These are phyloP conservation scores for Ammopiptanthus mongolicus DNA, from an alignment of 306 rosid genomes.

Conservation along the genomic window DNA sequence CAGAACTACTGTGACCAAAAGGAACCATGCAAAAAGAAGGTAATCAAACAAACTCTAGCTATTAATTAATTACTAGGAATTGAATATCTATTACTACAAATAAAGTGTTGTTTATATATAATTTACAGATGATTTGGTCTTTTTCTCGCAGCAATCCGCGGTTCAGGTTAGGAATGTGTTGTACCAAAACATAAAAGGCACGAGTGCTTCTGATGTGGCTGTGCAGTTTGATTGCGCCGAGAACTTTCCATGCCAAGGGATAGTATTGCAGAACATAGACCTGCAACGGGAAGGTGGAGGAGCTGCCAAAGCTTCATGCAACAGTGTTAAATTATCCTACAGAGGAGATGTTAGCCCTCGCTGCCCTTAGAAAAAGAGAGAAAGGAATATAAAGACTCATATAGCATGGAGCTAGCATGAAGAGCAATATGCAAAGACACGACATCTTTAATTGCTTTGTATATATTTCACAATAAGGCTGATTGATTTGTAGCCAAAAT, in stretches of 20 bases:
- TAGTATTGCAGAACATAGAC: slow-evolving; percentile 44
- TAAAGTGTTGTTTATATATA: background rate
- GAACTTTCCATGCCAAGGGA: slow-evolving; percentile 44
- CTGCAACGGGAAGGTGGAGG: slow-evolving; percentile 23
- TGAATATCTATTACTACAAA: background rate
- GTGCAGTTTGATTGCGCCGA: slow-evolving; percentile 67
- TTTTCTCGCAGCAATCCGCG: slow-evolving; percentile 33
- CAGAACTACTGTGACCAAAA: slow-evolving; percentile 65
- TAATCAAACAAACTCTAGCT: background rate
- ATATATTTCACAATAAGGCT: background rate
- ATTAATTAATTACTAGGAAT: too few relatives aligned
- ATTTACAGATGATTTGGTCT: background rate
- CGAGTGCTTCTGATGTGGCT: slow-evolving; percentile 61
- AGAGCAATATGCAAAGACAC: background rate
- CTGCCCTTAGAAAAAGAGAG: background rate
- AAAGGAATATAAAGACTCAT: background rate
- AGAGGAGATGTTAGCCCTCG: slow-evolving; percentile 52
- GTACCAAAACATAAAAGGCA: slow-evolving; percentile 64
- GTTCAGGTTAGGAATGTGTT: slow-evolving; percentile 55
- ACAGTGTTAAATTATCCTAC: slow-evolving; percentile 31
- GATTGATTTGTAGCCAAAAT: background rate
- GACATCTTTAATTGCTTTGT: background rate
- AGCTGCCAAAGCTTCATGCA: slow-evolving; percentile 38
- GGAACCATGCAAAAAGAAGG: slow-evolving; percentile 35
- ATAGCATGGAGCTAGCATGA: background rate